Base-by-base conservation (phyloP, 78 protist genomes). In the Dictyostelium firmibasis region DNA sequence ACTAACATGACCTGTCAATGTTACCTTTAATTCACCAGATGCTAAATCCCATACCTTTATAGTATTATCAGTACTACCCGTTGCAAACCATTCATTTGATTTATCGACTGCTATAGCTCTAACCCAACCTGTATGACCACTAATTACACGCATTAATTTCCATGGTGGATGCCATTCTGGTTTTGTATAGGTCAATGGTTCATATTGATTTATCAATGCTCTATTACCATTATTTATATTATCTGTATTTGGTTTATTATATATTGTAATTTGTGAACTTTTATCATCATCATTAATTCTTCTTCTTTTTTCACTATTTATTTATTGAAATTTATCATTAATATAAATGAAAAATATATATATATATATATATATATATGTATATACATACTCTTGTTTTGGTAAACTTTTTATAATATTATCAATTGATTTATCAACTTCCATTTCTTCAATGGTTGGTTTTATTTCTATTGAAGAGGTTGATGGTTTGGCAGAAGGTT, bases 31-130 rank as follows among this genome's bases (percentile, higher is more conserved):
- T 35, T 70, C 85, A 18, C 99, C 99, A 1, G 97, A 64, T 13
- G 99, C 99, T 14, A 99, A 77, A 77, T 99, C 99, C 99, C 99
- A 99, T 0, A 97, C 92, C 96, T 99, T 99, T 50, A 99, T 97
- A 2, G 99, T 98, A 2, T 98, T 81, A 53, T 99, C 99, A 3
- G 94, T 97, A 2, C 98, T 77, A 10, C 99, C 99, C 0, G 99
- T 98, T 27, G 85, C 97, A 89, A 99, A 99, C 99, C 99, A 99
- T 67, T 99, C 96, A 91, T 99, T 99, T 25, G 79, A 77, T 11
- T 97, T 97, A 67, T 99, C 99, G n/a, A 99, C 98, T 4, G 97
- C 96, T 2, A 99, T 29, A 4, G 95, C 82, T 5, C 98, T 92
- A 10, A 96, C 97, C 97, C 97, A 96, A n/a, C 97, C 97, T 18